A percentile compares a stretch with the other conserved stretches of the same genome.
Conservation (phyloP, 2,329 filamentous ascomycete species). For the Botryotinia narcissicola region DNA sequence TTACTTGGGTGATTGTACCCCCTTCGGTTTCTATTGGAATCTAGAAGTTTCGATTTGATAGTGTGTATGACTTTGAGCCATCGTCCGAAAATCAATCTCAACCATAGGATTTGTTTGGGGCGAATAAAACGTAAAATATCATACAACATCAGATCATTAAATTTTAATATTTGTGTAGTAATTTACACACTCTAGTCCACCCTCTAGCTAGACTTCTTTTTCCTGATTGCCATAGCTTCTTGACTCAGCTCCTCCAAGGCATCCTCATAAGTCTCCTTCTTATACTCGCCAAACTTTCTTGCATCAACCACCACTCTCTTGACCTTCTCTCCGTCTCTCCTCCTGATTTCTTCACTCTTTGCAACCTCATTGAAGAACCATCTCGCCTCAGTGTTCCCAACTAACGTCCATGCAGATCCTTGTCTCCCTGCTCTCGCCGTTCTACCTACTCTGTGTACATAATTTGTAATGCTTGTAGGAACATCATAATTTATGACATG, state of each 20-base stretch:
- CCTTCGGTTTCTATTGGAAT: too few relatives aligned
- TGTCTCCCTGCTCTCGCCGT: constrained; percentile 77
- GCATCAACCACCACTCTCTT: constrained; percentile 45
- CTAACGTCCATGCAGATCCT: constrained; percentile 83
- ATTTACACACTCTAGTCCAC: not conserved
- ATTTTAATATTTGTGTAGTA: not conserved
- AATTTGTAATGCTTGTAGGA: constrained; percentile 74
- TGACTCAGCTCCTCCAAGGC: constrained; percentile 48
- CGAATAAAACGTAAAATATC: not conserved
- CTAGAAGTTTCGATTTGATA: not conserved
- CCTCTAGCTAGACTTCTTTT: not conserved
- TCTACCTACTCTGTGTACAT: constrained; percentile 88
- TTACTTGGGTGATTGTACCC: too few relatives aligned
- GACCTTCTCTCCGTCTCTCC: constrained; percentile 44
- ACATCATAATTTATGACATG: constrained; percentile 95
- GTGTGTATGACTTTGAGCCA: not conserved
- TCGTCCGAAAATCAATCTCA: not conserved
- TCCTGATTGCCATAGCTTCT: constrained; percentile 21
- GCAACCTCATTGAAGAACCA: constrained; percentile 92
- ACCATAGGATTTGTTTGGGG: not conserved
- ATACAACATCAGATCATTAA: not conserved
- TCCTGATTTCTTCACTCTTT: constrained; percentile 50
- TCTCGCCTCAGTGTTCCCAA: constrained; percentile 70
- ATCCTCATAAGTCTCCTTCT: constrained; percentile 45
- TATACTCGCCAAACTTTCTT: constrained; percentile 42